Evolutionary conservation across 129 eudicot genomes (phyloP), one percentile per base, ranked within the genome.

Genomic region (Scalesia atractyloides): DNA sequence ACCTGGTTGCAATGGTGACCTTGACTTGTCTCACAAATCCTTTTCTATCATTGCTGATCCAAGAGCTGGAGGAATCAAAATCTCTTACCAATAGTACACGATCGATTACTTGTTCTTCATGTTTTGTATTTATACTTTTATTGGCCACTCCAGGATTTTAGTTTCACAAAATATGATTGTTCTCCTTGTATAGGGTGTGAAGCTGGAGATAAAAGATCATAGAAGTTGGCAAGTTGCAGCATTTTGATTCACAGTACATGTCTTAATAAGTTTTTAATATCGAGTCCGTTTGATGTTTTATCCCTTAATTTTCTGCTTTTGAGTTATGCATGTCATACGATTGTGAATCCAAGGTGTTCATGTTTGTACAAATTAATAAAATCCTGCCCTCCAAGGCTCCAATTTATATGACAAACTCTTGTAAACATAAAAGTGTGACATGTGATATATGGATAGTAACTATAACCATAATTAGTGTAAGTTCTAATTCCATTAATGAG

Each of bases 1-100:
- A 1, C 73, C 81, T 13, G 51, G 51, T 11, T 47, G 51, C 51
- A 47, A 47, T n/a, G 51, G 51, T n/a, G 3, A 12, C 51, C n/a
- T 47, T 47, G 65, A 59, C 65, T 59, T 59, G 65, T 59, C 65
- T 1, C 65, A 59, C 18, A 43, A 59, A 24, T 18, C 65, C 41
- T 59, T 59, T 59, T 59, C 65, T 8, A 13, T 43, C 43, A 59
- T 59, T 30, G 65, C 65, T 0, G 51, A 47, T 6, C n/a, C 51
- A 2, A 47, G 51, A 47, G 51, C 51, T 2, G 51, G 51, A 47
- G 51, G 51, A 11, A 12, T 47, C 51, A 12, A 1, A 13, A 47
- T 47, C n/a, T 47, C 65, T 30, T 59, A 59, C 41, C 43, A 59
- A 24, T 18, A 59, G 65, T 59, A 59, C 1, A 19, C 14, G 39